phyloP scores from a whole-genome alignment of 148 eudicot genomes.

The Camellia japonica region DNA sequence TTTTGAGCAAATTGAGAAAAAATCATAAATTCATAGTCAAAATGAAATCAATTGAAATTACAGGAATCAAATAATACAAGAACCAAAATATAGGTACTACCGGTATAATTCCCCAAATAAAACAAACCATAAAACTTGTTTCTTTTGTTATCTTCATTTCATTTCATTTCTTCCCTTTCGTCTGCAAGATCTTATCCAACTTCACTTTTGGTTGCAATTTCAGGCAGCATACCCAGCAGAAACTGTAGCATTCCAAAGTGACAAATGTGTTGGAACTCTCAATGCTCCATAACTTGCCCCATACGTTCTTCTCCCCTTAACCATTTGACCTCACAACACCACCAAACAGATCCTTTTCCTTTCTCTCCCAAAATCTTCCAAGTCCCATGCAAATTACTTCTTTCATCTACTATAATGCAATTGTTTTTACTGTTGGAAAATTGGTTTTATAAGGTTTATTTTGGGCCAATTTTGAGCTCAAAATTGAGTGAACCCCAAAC shows the following conservation, averaged over 20 bases:
- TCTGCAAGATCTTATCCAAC: constrained; percentile 42
- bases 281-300: constrained; percentile 39
- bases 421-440: not conserved
- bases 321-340: not conserved
- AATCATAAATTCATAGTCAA: no score
- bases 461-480: no score
- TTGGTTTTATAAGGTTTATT: no score
- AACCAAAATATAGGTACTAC: no score
- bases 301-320: constrained; percentile 38
- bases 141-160: constrained; percentile 6
- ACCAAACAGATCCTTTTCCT: not conserved
- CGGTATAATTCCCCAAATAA: not conserved
- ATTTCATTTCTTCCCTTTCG: constrained; percentile 18
- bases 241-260: constrained; percentile 23
- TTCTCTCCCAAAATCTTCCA: not conserved
- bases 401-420: not conserved
- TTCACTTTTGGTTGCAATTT: constrained; percentile 39
- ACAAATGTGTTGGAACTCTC: constrained; percentile 24
- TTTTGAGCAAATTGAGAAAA: no score
- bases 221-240: constrained; percentile 36
- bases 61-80: no score
- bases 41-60: no score
- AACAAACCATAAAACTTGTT: constrained; percentile 7
- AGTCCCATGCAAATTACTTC: not conserved
- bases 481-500: no score